Evolutionary conservation across 2,329 filamentous ascomycete genomes (phyloP).

Genomic region (Penicillium sp.): DNA sequence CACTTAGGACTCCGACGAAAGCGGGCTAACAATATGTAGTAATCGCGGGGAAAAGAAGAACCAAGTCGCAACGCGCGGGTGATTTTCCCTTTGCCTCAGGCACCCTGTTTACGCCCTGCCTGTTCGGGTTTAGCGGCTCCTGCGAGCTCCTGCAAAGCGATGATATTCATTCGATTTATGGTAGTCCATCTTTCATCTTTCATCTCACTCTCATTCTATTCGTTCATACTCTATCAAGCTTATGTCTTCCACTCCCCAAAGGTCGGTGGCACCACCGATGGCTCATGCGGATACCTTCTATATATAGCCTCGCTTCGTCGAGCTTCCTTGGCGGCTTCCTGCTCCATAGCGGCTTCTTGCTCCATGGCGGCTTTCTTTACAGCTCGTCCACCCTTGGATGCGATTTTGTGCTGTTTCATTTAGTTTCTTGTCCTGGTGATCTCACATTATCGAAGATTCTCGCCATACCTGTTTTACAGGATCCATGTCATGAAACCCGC

Average conservation of each 20-base stretch:
- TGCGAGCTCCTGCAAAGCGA: not conserved
- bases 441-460: not conserved
- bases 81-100: constrained; percentile 13
- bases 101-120: constrained; percentile 17
- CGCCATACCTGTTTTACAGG: constrained; percentile 27
- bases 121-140: constrained; percentile 11
- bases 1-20: not conserved
- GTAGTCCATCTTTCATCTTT: too few relatives aligned
- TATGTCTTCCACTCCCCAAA: constrained; percentile 21
- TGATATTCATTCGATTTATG: too few relatives aligned
- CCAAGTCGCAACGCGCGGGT: not conserved
- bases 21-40: constrained; percentile 17
- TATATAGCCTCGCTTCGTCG: constrained; percentile 1
- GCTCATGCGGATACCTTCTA: constrained; percentile 10
- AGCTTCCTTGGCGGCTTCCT: constrained; percentile 4
- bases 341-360: constrained; percentile 6
- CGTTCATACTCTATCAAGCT: not conserved
- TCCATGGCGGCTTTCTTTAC: constrained; percentile 10
- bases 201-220: constrained; percentile 1
- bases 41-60: constrained; percentile 7
- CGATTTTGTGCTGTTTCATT: constrained; percentile 20
- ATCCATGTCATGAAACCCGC: constrained; percentile 28
- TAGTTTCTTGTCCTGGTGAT: not conserved
- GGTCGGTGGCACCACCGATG: constrained; percentile 18
- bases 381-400: constrained; percentile 25